Evolutionary conservation across 192 early-diverging fungal genomes (phyloP).

Genomic region (Coemansia sp.): DNA sequence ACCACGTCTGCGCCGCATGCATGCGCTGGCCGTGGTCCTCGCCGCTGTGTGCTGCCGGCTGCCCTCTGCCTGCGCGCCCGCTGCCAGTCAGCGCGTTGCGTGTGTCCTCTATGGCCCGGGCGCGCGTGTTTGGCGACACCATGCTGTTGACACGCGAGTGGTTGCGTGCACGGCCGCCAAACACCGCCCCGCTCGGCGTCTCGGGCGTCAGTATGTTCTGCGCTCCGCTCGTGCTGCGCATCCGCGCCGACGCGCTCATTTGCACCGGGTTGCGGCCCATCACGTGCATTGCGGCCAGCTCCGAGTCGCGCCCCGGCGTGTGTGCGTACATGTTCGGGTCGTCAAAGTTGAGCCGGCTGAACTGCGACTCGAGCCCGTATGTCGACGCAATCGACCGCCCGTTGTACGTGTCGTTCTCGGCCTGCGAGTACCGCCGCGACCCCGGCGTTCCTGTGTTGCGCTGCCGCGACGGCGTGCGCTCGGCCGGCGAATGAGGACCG

Average conservation of each 20-base stretch:
- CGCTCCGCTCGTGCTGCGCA: slow-evolving; percentile 8
- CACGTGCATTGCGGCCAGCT: slow-evolving; percentile 16
- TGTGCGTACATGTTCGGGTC: slow-evolving; percentile 43
- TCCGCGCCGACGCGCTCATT: slow-evolving; percentile 1
- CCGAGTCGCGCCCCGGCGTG: slow-evolving; percentile 32
- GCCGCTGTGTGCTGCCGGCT: background rate
- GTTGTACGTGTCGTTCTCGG: slow-evolving; percentile 31
- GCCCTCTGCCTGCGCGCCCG: slow-evolving; percentile 1
- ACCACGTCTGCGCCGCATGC: slow-evolving; percentile 18
- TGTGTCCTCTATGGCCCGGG: slow-evolving; percentile 31
- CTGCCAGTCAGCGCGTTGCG: slow-evolving; percentile 40
- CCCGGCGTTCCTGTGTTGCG: background rate
- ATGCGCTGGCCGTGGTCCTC: slow-evolving; percentile 7
- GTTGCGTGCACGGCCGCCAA: background rate
- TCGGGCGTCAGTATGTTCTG: slow-evolving; percentile 18
- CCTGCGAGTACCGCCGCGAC: slow-evolving; percentile 32
- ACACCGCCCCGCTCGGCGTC: slow-evolving; percentile 18
- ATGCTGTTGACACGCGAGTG: slow-evolving; percentile 42
- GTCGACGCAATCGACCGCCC: slow-evolving; percentile 29
- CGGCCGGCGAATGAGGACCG: slow-evolving; percentile 1
- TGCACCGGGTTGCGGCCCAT: slow-evolving; percentile 13
- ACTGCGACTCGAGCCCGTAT: slow-evolving; percentile 35
- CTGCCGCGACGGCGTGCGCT: background rate
- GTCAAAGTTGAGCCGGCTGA: slow-evolving; percentile 24
- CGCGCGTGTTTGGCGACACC: slow-evolving; percentile 35